phyloP scores from a whole-genome alignment of 805 yeast genomes.

The Blastobotrys attinorum region DNA sequence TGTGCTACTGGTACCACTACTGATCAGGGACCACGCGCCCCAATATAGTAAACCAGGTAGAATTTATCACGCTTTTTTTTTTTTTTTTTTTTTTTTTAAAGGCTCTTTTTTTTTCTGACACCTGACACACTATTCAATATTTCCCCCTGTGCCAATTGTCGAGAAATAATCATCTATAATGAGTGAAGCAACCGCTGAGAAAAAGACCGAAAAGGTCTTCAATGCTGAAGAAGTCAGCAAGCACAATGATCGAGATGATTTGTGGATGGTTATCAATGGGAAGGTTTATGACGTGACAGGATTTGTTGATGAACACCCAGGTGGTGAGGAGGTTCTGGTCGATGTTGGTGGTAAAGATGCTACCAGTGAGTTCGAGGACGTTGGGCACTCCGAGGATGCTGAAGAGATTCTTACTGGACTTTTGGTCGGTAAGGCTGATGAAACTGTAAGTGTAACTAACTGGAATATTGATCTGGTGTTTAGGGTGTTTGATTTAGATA shows the following conservation, averaged over 20 bases:
- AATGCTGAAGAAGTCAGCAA: slow-evolving; percentile 36
- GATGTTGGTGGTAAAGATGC: slow-evolving; percentile 82
- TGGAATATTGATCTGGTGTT: no score
- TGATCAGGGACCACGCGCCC: no score
- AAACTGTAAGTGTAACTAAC: slow-evolving; percentile 14
- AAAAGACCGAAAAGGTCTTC: slow-evolving; percentile 22
- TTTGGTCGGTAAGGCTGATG: slow-evolving; percentile 74
- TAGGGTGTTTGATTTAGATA: no score
- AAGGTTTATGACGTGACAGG: slow-evolving; percentile 58
- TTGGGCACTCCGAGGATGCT: slow-evolving; percentile 98
- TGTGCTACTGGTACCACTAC: no score
- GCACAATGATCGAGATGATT: slow-evolving; percentile 44
- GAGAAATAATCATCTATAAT: no score
- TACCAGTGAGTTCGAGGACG: slow-evolving; percentile 64
- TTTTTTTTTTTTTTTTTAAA: no score
- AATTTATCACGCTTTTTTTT: no score
- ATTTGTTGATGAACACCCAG: slow-evolving; percentile 61
- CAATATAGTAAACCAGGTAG: no score
- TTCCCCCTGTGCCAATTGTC: no score
- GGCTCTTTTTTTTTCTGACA: no score
- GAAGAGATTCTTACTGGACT: slow-evolving; percentile 62
- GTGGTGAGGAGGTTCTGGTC: slow-evolving; percentile 74
- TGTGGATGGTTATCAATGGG: slow-evolving; percentile 67
- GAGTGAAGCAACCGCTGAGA: neutral
- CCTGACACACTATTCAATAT: no score